These are phyloP conservation scores for Crassisporium funariophilum DNA, from an alignment of 768 basidiomycete species.

Conservation along the genomic window DNA sequence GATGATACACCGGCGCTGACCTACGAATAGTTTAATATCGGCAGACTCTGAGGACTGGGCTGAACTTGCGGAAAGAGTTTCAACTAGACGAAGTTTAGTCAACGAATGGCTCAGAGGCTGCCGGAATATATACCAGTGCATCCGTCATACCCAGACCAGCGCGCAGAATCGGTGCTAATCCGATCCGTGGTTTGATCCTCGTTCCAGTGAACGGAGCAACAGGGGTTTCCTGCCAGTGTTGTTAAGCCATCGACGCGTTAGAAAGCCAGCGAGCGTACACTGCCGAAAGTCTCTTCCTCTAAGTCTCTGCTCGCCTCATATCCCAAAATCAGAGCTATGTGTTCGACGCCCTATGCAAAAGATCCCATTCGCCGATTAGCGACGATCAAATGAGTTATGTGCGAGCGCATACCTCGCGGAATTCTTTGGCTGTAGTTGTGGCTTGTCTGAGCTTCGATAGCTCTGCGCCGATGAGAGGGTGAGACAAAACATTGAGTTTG, in stretches of 20 bases:
- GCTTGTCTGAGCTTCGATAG: slow-evolving; percentile 69
- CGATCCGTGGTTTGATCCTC: slow-evolving; percentile 73
- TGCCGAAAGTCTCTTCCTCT: slow-evolving; percentile 61
- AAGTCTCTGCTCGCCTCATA: slow-evolving; percentile 78
- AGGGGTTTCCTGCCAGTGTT: slow-evolving; percentile 64
- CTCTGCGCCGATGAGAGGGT: slow-evolving; percentile 74
- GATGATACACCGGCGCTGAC: slow-evolving; percentile 84
- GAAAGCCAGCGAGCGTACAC: slow-evolving; percentile 46
- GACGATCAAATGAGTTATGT: neutral
- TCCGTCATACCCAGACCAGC: slow-evolving; percentile 95
- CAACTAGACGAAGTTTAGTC: slow-evolving; percentile 37
- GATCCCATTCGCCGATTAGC: neutral
- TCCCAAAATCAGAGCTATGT: slow-evolving; percentile 78
- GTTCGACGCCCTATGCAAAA: slow-evolving; percentile 62
- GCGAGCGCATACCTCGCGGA: slow-evolving; percentile 68
- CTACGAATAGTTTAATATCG: neutral
- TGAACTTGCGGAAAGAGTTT: slow-evolving; percentile 78
- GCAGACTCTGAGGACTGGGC: neutral
- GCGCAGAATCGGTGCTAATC: slow-evolving; percentile 87
- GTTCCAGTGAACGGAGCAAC: slow-evolving; percentile 79
- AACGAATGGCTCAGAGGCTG: slow-evolving; percentile 16
- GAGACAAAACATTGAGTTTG: slow-evolving; percentile 56
- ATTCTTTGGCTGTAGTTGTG: slow-evolving; percentile 68
- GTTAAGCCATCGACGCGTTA: slow-evolving; percentile 2
- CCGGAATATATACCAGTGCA: slow-evolving; percentile 63